Base-by-base conservation (phyloP, 805 yeast genomes). In the Candida michaelii region DNA sequence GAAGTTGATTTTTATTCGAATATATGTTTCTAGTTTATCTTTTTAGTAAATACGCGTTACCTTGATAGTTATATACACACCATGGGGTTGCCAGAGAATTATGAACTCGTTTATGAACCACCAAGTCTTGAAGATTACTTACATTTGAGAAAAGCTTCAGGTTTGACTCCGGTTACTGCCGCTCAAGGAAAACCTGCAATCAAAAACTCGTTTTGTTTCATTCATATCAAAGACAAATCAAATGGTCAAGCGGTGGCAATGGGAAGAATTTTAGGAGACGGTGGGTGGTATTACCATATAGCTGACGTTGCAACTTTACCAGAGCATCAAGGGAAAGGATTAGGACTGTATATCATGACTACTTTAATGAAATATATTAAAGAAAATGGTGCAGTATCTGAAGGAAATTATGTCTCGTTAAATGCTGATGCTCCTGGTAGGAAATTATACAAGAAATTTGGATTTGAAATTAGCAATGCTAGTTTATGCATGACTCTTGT, bases 181-280 rank as follows among this genome's bases (percentile, higher is more conserved):
- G 21, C 10, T 2, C 46, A 43, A 23, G 30, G 40, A 2, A 29
- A 29, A 19, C 27, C 17, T 12, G 42, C 42, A 5, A 18, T 38
- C 13, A 18, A 24, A 10, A 33, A 33, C 8, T 29, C 32, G 15
- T 38, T 25, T 34, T 32, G 17, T 17, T 32, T 32, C 18, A 25
- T 30, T 19, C 46, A 43, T 16, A 14, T 43, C 17, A 33, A 30
- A 32, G 7, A n/a, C 13, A 13, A 17, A 5, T 12, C 24, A 12
- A 11, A 11, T 8, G 42, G 32, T 5, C 15, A 32, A 14, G 39
- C 29, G 2, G 42, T 43, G 4, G 46, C 42, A n/a, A 43, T 38
- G 42, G 46, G 46, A 10, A 32, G 46, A 38, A 24, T 43, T 11
- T 29, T 43, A 5, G 36, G 42, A 6, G 47, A 44, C 25, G 47